Conservation (phyloP, 2,329 filamentous ascomycete species). For the Fusarium sterilihyphosum region DNA sequence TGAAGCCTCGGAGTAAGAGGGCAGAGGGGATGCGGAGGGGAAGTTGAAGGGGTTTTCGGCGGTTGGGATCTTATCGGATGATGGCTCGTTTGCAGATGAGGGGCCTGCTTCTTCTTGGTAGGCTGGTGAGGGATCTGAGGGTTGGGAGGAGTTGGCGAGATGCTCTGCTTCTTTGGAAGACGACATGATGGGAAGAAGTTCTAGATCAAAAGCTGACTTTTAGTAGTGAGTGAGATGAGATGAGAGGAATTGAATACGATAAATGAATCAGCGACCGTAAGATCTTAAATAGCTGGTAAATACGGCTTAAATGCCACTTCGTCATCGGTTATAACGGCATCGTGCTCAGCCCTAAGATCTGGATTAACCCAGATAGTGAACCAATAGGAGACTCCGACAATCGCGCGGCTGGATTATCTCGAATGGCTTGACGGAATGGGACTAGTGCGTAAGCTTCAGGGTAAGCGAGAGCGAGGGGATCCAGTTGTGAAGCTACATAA, state of each 20-base stretch:
- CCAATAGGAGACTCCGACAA: slow-evolving; percentile 3
- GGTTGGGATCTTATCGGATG: slow-evolving; percentile 39
- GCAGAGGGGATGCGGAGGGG: slow-evolving; percentile 45
- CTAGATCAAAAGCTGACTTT: rapidly evolving
- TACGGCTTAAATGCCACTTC: slow-evolving; percentile 9
- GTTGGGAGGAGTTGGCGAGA: not conserved
- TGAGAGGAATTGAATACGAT: not conserved
- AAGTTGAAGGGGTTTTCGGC: slow-evolving; percentile 53
- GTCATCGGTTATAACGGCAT: slow-evolving; percentile 31
- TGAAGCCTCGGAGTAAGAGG: slow-evolving; percentile 44
- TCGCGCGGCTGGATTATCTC: not conserved
- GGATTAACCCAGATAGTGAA: no score
- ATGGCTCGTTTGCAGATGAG: not conserved
- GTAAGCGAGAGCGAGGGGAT: slow-evolving; percentile 8
- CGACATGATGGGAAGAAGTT: slow-evolving; percentile 1
- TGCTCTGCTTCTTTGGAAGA: slow-evolving; percentile 28
- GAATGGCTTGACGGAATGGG: not conserved
- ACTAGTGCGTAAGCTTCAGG: not conserved
- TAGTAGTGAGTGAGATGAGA: no score
- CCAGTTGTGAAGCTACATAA: not conserved
- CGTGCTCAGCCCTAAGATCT: slow-evolving; percentile 18
- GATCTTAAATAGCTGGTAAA: not conserved
- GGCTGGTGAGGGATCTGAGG: not conserved
- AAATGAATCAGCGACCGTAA: not conserved
- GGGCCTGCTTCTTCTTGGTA: not conserved